These are phyloP conservation scores for Naganishia friedmannii DNA, from an alignment of 768 basidiomycete genomes.

Conservation along the genomic window DNA sequence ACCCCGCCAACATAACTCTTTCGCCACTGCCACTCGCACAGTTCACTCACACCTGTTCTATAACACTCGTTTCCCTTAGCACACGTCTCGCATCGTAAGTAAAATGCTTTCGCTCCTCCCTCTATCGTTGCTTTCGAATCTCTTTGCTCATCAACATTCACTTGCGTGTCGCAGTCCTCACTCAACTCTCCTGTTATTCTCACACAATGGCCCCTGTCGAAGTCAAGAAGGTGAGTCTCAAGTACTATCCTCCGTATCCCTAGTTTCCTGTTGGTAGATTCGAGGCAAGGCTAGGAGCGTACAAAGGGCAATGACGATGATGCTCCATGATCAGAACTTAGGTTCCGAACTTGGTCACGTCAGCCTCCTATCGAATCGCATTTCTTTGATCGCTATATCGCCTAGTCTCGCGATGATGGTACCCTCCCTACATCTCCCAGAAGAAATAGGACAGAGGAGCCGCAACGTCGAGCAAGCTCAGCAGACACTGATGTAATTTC, in stretches of 20 bases:
- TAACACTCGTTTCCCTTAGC: conserved; percentile 21
- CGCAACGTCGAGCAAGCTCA: neutral
- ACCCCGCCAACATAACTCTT: neutral
- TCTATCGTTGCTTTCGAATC: neutral
- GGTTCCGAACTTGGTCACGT: too few species aligned
- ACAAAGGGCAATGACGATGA: too few species aligned
- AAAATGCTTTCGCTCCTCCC: neutral
- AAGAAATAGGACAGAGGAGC: neutral
- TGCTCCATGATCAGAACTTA: too few species aligned
- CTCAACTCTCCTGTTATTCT: conserved; percentile 14
- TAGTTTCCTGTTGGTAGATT: too few species aligned
- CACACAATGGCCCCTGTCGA: conserved; percentile 55
- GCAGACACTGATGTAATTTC: neutral
- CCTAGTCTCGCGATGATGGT: too few species aligned
- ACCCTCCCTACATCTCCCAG: neutral
- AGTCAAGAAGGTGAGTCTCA: conserved; percentile 70
- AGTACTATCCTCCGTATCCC: too few species aligned
- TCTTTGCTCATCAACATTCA: neutral
- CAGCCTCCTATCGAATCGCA: too few species aligned
- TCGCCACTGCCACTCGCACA: conserved; percentile 1
- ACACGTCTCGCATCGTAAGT: conserved; percentile 6
- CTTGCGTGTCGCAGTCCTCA: neutral
- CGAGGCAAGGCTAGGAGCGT: too few species aligned
- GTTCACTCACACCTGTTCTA: conserved; percentile 2
- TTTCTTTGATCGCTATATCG: too few species aligned